Percentiles rank a stretch among this genome's conserved stretches.
phyloP scores from a whole-genome alignment of 2,329 filamentous ascomycete species.

The Fusarium veterinarium region DNA sequence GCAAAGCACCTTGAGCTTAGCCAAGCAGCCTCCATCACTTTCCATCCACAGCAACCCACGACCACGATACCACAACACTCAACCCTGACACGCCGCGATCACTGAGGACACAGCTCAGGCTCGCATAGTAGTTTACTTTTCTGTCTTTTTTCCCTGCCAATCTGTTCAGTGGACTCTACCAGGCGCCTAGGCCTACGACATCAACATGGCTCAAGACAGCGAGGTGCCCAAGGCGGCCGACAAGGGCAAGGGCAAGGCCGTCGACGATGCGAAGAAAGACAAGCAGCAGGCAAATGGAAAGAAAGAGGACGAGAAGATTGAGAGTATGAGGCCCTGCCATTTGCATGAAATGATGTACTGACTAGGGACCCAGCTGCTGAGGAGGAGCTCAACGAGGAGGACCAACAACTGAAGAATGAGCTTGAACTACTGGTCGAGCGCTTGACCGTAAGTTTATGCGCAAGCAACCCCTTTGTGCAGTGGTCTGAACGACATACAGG shows the following conservation, averaged over 20 bases:
- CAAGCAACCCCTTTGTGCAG: not conserved
- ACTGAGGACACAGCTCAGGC: constrained; percentile 17
- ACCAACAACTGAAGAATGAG: constrained; percentile 97
- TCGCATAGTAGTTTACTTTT: constrained; percentile 3
- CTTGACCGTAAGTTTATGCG: constrained; percentile 73
- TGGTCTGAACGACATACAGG: constrained; percentile 62
- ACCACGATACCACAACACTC: constrained; percentile 37
- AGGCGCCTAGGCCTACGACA: constrained; percentile 48
- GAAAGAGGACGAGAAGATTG: constrained; percentile 77
- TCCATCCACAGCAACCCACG: constrained; percentile 49
- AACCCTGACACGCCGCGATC: constrained; percentile 19
- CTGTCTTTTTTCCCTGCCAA: constrained; percentile 23
- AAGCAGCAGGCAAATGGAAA: constrained; percentile 78
- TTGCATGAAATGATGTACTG: constrained; percentile 33
- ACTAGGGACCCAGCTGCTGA: constrained; percentile 52
- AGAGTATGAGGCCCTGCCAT: constrained; percentile 52
- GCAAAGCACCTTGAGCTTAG: constrained; percentile 51
- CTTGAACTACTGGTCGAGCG: constrained; percentile 98
- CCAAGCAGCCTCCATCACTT: constrained; percentile 53
- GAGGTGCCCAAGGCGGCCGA: constrained; percentile 85
- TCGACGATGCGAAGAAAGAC: constrained; percentile 76
- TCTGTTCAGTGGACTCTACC: constrained; percentile 40
- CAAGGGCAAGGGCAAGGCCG: constrained; percentile 96
- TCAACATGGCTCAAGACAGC: constrained; percentile 91
- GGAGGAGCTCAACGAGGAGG: constrained; percentile 97